Evolutionary conservation across 192 early-diverging fungal species (phyloP).

Genomic region (Linnemannia hyalina): DNA sequence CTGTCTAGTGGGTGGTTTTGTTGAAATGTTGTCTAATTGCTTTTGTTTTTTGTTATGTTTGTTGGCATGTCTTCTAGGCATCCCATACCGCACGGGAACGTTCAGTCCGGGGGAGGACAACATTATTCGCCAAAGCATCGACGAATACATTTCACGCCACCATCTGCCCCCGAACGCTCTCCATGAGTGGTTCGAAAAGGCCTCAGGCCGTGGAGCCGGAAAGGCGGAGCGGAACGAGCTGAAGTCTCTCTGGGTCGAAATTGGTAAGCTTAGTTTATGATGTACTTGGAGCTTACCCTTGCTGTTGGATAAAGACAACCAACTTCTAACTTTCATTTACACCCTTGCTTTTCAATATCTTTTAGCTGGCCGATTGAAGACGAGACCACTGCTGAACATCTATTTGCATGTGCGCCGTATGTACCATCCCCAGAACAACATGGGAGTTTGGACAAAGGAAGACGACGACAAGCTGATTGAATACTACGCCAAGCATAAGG

Average conservation of each 20-base stretch:
- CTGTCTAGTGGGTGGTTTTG: not conserved
- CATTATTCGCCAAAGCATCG: slow-evolving; percentile 22
- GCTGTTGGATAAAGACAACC: not conserved
- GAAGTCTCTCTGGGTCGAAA: slow-evolving; percentile 37
- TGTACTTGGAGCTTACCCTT: too few relatives aligned
- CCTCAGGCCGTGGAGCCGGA: not conserved
- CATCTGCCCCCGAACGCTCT: slow-evolving; percentile 8
- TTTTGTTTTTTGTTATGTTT: not conserved
- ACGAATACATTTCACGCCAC: slow-evolving; percentile 36
- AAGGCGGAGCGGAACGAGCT: slow-evolving; percentile 27
- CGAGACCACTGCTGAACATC: slow-evolving; percentile 36
- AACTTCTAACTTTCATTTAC: not conserved
- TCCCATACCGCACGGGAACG: slow-evolving; percentile 16
- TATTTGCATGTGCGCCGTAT: slow-evolving; percentile 40
- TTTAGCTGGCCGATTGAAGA: slow-evolving; percentile 32
- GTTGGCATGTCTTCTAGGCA: slow-evolving; percentile 4
- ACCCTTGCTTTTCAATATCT: not conserved
- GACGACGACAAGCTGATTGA: slow-evolving; percentile 43
- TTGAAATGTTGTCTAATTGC: not conserved
- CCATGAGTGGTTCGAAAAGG: slow-evolving; percentile 13
- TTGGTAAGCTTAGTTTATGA: slow-evolving; percentile 24
- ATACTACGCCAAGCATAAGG: slow-evolving; percentile 30
- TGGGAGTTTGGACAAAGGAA: slow-evolving; percentile 43
- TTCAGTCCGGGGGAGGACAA: slow-evolving; percentile 31
- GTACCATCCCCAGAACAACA: slow-evolving; percentile 48